These are phyloP conservation scores for Immersiporthe knoxdaviesiana DNA, from an alignment of 2,329 filamentous ascomycete genomes.

Conservation along the genomic window DNA sequence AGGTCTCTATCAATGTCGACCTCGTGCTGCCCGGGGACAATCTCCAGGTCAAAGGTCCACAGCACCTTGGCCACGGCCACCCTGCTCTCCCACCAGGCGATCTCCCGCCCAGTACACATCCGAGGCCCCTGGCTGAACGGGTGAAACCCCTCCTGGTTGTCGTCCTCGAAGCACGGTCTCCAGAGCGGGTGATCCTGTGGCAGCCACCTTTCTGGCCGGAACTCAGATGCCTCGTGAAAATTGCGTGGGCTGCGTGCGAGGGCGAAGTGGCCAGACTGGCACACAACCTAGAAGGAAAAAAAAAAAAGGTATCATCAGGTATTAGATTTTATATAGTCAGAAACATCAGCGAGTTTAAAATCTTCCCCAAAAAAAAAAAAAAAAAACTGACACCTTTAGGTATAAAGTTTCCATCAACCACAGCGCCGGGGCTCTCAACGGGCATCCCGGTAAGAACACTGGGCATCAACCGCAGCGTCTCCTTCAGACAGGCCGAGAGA, in stretches of 20 bases:
- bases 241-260: not conserved
- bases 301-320: too few species aligned
- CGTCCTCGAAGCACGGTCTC: not conserved
- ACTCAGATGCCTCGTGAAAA: not conserved
- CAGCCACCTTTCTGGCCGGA: conserved; percentile 17
- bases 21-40: not conserved
- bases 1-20: conserved; percentile 9
- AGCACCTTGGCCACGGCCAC: conserved; percentile 33
- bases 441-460: conserved; percentile 36
- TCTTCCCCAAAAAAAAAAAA: too few species aligned
- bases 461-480: conserved; percentile 41
- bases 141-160: not conserved
- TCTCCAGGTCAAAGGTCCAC: conserved; percentile 32
- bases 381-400: too few species aligned
- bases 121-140: conserved; percentile 33
- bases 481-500: conserved; percentile 41
- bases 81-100: conserved; percentile 32
- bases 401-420: not conserved
- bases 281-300: conserved; percentile 2
- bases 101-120: conserved; percentile 29
- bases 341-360: too few species aligned
- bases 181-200: not conserved
- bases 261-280: conserved; percentile 4
- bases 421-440: not conserved
- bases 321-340: too few species aligned